A percentile compares a stretch with the other conserved stretches of the same genome.
phyloP scores from a whole-genome alignment of 306 rosid genomes.

The Cucurbita maxima region DNA sequence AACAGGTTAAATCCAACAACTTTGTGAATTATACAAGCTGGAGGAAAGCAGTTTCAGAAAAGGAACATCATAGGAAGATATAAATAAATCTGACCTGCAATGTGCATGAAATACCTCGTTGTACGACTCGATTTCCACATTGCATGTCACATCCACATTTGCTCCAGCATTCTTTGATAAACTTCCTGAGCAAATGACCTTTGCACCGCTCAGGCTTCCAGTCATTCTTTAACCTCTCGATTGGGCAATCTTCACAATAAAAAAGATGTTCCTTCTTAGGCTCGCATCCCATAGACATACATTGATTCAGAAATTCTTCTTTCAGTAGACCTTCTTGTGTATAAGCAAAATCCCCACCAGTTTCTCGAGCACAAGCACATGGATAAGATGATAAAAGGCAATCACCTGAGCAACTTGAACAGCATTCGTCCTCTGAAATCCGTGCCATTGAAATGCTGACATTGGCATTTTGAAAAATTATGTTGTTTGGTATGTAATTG shows the following conservation, averaged over 20 bases:
- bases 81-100: slow-evolving; percentile 51
- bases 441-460: slow-evolving; percentile 74
- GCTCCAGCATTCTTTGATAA: slow-evolving; percentile 93
- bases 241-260: slow-evolving; percentile 64
- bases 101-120: slow-evolving; percentile 63
- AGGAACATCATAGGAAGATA: slow-evolving; percentile 3
- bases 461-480: slow-evolving; percentile 57
- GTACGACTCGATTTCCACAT: slow-evolving; percentile 88
- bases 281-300: slow-evolving; percentile 27
- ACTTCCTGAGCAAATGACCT: slow-evolving; percentile 63
- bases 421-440: slow-evolving; percentile 69
- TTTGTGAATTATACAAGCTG: neutral
- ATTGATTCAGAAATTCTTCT: slow-evolving; percentile 43
- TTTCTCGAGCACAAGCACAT: slow-evolving; percentile 87
- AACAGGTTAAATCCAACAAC: neutral
- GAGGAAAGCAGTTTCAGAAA: neutral
- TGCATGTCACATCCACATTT: slow-evolving; percentile 82
- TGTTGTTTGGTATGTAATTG: slow-evolving; percentile 52
- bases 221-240: slow-evolving; percentile 45
- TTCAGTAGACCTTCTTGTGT: slow-evolving; percentile 45
- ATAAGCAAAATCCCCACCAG: slow-evolving; percentile 93
- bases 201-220: slow-evolving; percentile 42
- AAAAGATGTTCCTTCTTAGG: slow-evolving; percentile 36
- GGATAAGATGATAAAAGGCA: slow-evolving; percentile 56
- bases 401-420: slow-evolving; percentile 50